Percentiles rank a stretch among this genome's conserved stretches.
phyloP scores from a whole-genome alignment of 2,329 filamentous ascomycete species.

The Ophiostoma triangulosporum region DNA sequence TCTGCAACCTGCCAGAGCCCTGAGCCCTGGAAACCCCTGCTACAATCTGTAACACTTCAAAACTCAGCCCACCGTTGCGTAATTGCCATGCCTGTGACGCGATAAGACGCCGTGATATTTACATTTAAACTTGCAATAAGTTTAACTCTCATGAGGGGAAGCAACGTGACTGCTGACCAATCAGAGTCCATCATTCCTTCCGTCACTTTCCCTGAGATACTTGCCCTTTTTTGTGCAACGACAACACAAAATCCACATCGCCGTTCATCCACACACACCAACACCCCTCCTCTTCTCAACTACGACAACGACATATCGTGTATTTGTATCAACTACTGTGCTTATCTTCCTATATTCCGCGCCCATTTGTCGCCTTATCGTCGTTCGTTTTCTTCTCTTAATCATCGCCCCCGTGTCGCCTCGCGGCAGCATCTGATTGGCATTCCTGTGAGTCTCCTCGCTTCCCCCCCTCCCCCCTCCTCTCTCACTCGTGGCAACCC shows the following conservation, averaged over 20 bases:
- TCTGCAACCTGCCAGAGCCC: background rate
- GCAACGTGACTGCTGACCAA: background rate
- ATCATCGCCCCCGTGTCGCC: background rate
- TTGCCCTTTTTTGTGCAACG: background rate
- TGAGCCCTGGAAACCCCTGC: background rate
- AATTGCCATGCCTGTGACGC: background rate
- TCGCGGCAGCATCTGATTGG: slow-evolving; percentile 2
- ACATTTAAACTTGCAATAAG: background rate
- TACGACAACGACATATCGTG: slow-evolving; percentile 6
- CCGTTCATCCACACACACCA: background rate
- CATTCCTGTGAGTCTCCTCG: slow-evolving; percentile 5
- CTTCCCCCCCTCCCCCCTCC: background rate
- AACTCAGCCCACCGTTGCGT: background rate
- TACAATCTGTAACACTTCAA: background rate
- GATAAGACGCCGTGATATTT: background rate
- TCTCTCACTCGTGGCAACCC: background rate
- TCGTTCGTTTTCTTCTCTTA: background rate
- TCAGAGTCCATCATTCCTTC: background rate
- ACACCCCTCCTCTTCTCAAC: background rate
- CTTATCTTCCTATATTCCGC: background rate
- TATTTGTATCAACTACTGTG: slow-evolving; percentile 3
- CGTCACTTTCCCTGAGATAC: background rate
- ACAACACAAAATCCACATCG: slow-evolving; percentile 1
- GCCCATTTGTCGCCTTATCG: slow-evolving; percentile 2
- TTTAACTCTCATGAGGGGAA: background rate